phyloP scores from a whole-genome alignment of 106 monocot species.

The Chionographis japonica region DNA sequence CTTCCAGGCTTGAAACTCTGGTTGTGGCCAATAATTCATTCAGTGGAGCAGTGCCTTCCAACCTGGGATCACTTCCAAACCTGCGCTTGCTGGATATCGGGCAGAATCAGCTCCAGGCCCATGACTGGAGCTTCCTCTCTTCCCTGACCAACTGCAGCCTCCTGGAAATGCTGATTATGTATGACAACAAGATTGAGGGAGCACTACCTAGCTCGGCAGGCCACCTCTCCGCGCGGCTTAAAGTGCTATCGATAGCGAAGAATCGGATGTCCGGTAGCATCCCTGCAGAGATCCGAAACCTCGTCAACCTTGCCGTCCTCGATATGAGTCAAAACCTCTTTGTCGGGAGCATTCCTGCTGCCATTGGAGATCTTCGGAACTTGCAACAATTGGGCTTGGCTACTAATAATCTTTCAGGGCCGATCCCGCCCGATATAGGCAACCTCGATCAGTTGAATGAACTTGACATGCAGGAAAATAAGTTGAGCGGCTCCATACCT shows the following conservation, averaged over 20 bases:
- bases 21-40: neutral
- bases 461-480: neutral
- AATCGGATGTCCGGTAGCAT: conserved; percentile 17
- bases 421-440: conserved; percentile 13
- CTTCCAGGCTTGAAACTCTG: neutral
- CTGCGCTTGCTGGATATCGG: neutral
- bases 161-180: neutral
- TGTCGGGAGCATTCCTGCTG: conserved; percentile 4
- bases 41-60: conserved; percentile 2
- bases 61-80: conserved; percentile 1
- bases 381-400: conserved; percentile 1
- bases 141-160: conserved; percentile 17
- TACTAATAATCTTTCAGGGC: conserved; percentile 11
- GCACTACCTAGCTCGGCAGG: conserved; percentile 2
- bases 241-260: neutral
- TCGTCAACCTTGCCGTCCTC: conserved; percentile 2
- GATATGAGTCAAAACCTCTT: conserved; percentile 2
- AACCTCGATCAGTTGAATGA: conserved; percentile 12
- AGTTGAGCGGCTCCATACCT: conserved; percentile 20
- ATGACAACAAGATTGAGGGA: neutral
- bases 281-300: conserved; percentile 12
- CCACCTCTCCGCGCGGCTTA: neutral
- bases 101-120: neutral
- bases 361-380: conserved; percentile 7
- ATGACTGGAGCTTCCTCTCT: conserved; percentile 18